Conservation (phyloP, 768 basidiomycete genomes). For the Tephrocybe sp. region DNA sequence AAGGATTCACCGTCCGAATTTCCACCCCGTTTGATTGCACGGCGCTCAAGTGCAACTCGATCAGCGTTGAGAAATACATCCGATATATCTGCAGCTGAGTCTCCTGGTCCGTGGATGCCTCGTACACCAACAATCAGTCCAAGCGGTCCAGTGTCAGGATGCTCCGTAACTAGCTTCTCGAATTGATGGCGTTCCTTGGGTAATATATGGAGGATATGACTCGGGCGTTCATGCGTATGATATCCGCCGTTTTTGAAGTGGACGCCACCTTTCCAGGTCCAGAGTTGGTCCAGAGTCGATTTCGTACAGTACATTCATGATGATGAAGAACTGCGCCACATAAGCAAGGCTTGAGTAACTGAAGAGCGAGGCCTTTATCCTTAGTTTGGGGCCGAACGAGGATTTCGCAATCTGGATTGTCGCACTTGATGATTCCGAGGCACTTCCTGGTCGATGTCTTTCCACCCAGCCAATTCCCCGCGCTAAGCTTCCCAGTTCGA, state of each 20-base stretch:
- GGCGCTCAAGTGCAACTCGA: constrained; percentile 9
- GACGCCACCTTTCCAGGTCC: constrained; percentile 1
- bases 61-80: constrained; percentile 10
- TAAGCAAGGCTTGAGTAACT: background rate
- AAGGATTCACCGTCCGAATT: constrained; percentile 13
- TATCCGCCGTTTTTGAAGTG: background rate
- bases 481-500: constrained; percentile 3
- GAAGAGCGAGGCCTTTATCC: background rate
- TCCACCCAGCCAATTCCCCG: background rate
- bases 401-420: constrained; percentile 1
- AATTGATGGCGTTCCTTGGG: background rate
- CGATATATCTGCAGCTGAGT: constrained; percentile 19
- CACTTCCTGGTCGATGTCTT: background rate
- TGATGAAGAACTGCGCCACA: background rate
- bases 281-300: background rate
- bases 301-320: background rate
- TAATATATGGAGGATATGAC: constrained; percentile 2
- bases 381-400: background rate
- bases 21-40: background rate
- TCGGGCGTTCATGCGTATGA: constrained; percentile 5
- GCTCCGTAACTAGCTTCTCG: background rate
- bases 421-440: constrained; percentile 4
- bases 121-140: constrained; percentile 16
- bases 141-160: constrained; percentile 13
- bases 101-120: constrained; percentile 11